Evolutionary conservation across 1,284 basidiomycete species (phyloP).

Genomic region (Sanguinoderma infundibulare): DNA sequence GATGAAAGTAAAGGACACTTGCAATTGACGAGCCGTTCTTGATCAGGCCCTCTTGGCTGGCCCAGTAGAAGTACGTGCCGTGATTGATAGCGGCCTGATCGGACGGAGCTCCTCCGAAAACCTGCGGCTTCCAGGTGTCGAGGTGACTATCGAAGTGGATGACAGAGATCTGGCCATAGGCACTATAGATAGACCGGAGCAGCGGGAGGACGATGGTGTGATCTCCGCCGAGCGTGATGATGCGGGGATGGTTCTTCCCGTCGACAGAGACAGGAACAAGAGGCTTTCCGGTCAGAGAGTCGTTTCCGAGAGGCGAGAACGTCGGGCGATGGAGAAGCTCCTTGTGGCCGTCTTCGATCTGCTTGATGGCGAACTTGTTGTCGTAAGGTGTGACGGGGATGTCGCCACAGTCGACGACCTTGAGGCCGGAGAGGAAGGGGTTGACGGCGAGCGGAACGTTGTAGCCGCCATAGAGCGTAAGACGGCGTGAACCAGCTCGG

Average conservation of each 20-base stretch:
- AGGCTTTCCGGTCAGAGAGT: conserved; percentile 56
- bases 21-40: conserved; percentile 81
- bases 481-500: conserved; percentile 72
- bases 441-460: conserved; percentile 75
- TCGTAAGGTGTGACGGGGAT: conserved; percentile 68
- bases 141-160: conserved; percentile 82
- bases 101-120: conserved; percentile 73
- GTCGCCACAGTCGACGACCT: conserved; percentile 75
- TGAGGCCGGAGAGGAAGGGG: conserved; percentile 64
- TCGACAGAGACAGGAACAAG: conserved; percentile 61
- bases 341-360: conserved; percentile 74
- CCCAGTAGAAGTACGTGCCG: conserved; percentile 82
- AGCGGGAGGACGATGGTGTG: conserved; percentile 76
- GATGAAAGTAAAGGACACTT: conserved; percentile 53
- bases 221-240: conserved; percentile 79
- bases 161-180: conserved; percentile 74
- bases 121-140: conserved; percentile 76
- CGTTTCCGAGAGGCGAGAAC: conserved; percentile 64
- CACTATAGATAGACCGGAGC: conserved; percentile 66
- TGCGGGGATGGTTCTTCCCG: conserved; percentile 67
- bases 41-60: conserved; percentile 75
- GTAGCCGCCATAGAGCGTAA: conserved; percentile 76
- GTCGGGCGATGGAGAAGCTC: conserved; percentile 61
- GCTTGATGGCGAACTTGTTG: conserved; percentile 70
- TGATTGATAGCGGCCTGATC: conserved; percentile 73